These are phyloP conservation scores for Erythrophleum fordii DNA, from an alignment of 306 rosid species.

Conservation along the genomic window DNA sequence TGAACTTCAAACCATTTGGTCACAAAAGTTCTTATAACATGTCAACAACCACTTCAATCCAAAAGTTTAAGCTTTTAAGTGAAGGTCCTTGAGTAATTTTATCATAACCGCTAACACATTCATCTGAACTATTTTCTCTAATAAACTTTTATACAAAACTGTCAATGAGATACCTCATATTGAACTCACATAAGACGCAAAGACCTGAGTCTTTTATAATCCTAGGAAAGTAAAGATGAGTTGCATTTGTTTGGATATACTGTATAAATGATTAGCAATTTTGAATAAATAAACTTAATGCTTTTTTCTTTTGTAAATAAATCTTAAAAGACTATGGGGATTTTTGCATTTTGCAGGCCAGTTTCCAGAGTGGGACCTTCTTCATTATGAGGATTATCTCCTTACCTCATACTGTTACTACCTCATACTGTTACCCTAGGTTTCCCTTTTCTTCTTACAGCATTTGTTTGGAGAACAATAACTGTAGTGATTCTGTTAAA, in stretches of 20 bases:
- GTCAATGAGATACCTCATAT: neutral
- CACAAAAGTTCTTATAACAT: no score
- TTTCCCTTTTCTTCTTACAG: neutral
- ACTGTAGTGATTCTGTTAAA: constrained; percentile 27
- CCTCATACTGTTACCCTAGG: neutral
- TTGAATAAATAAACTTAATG: neutral
- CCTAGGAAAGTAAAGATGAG: neutral
- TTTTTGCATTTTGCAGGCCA: constrained; percentile 66
- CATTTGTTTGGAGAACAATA: neutral
- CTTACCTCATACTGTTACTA: neutral
- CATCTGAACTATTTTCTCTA: no score
- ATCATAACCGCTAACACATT: no score
- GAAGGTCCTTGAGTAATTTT: no score
- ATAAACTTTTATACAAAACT: neutral
- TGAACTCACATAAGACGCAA: neutral
- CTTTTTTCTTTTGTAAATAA: neutral
- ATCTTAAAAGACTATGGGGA: neutral
- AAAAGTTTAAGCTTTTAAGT: no score
- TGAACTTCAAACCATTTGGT: no score
- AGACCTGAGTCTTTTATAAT: neutral
- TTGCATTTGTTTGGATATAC: neutral
- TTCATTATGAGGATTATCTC: constrained; percentile 45
- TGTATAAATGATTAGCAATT: neutral
- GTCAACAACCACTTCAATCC: no score
- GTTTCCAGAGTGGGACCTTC: constrained; percentile 43